Conservation (phyloP, 1,284 basidiomycete species). For the Xanthoconium separans region DNA sequence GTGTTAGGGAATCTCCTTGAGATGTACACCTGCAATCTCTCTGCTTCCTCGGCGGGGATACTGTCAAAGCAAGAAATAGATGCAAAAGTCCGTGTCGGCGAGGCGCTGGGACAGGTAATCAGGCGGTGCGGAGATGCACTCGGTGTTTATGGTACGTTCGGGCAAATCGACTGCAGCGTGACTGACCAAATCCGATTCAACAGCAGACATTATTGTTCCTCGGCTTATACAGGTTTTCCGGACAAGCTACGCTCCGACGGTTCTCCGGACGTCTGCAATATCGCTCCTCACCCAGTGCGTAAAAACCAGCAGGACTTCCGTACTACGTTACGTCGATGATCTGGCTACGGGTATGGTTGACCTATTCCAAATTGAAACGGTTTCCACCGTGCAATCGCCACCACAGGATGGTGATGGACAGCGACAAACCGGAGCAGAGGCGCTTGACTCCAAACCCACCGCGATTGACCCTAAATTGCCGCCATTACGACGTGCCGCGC, state of each 20-base stretch:
- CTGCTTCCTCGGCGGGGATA: conserved; percentile 45
- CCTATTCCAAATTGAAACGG: conserved; percentile 74
- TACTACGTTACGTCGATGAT: conserved; percentile 63
- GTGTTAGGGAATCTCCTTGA: conserved; percentile 66
- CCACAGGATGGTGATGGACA: conserved; percentile 15
- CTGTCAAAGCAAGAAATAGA: conserved; percentile 74
- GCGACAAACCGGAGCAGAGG: conserved; percentile 8
- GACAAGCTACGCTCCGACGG: conserved; percentile 59
- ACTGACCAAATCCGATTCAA: conserved; percentile 2
- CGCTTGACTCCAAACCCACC: conserved; percentile 47
- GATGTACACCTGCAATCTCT: conserved; percentile 58
- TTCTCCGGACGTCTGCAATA: conserved; percentile 79
- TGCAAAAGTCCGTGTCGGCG: conserved; percentile 78
- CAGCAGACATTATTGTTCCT: conserved; percentile 74
- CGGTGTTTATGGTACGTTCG: conserved; percentile 60
- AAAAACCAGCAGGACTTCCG: conserved; percentile 59
- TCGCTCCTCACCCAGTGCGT: conserved; percentile 78
- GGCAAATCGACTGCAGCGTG: not conserved
- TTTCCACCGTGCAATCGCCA: conserved; percentile 27
- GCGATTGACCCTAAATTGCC: conserved; percentile 69
- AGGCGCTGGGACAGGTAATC: conserved; percentile 83
- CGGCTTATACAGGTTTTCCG: conserved; percentile 63
- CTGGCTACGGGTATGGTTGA: conserved; percentile 71
- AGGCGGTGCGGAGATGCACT: conserved; percentile 72
- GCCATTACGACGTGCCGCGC: conserved; percentile 75